Evolutionary conservation across 495 filamentous ascomycete genomes (phyloP).

Genomic region (Penicillium canariense): DNA sequence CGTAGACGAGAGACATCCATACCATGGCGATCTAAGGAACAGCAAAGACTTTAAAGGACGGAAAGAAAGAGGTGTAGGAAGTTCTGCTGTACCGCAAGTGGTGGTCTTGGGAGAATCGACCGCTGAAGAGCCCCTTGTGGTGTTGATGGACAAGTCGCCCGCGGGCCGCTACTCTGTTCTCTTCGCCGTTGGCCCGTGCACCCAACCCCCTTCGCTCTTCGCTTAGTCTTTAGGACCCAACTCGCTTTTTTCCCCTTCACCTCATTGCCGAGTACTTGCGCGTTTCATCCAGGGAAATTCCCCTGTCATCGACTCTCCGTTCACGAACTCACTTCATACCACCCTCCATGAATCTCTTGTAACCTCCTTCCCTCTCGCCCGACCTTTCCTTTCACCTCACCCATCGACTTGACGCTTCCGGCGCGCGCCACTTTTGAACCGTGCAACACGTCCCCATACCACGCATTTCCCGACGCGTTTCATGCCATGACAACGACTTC

Average conservation of each 20-base stretch:
- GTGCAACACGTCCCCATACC: slow-evolving; percentile 19
- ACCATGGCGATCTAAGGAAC: slow-evolving; percentile 21
- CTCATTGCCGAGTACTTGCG: slow-evolving; percentile 12
- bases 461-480: slow-evolving; percentile 16
- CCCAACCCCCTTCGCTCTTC: slow-evolving; percentile 36
- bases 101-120: neutral
- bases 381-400: neutral
- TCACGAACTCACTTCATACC: neutral
- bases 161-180: slow-evolving; percentile 48
- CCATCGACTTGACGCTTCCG: neutral
- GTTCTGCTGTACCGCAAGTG: neutral
- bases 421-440: slow-evolving; percentile 19
- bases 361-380: neutral
- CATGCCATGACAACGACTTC: slow-evolving; percentile 41
- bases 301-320: neutral
- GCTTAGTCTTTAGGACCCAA: slow-evolving; percentile 33
- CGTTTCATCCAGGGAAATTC: slow-evolving; percentile 3
- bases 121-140: slow-evolving; percentile 17
- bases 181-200: slow-evolving; percentile 45
- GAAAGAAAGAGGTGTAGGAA: slow-evolving; percentile 1
- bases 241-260: slow-evolving; percentile 16
- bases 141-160: slow-evolving; percentile 32
- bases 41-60: slow-evolving; percentile 1
- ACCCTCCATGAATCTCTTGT: neutral
- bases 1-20: neutral